Conservation (phyloP, 371 early-diverging fungal species). For the Capillidium rhysosporum region DNA sequence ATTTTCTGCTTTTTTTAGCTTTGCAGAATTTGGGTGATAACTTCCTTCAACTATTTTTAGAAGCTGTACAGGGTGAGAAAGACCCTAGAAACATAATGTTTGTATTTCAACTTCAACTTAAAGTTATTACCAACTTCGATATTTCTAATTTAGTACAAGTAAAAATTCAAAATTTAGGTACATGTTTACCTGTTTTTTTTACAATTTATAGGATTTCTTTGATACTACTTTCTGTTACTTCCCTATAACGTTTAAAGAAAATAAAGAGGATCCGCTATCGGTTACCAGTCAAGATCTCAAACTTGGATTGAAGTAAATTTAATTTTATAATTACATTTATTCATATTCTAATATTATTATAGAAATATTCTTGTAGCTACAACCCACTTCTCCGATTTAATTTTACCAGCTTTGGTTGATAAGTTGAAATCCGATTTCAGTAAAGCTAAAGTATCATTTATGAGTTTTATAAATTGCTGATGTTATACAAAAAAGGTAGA, state of each 20-base stretch:
- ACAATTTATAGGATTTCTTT: slow-evolving; percentile 49
- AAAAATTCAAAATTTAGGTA: too few relatives aligned
- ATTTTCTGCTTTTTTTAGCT: too few relatives aligned
- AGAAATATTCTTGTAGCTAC: slow-evolving; percentile 47
- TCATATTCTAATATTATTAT: neutral
- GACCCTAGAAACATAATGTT: slow-evolving; percentile 86
- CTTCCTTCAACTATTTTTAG: slow-evolving; percentile 69
- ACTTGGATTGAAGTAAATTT: slow-evolving; percentile 27
- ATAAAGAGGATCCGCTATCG: slow-evolving; percentile 81
- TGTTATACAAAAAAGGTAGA: neutral
- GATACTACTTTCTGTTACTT: slow-evolving; percentile 95
- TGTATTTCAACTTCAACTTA: slow-evolving; percentile 52
- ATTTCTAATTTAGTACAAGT: slow-evolving; percentile 55
- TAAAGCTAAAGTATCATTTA: slow-evolving; percentile 52
- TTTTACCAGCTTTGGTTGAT: slow-evolving; percentile 69
- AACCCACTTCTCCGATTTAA: slow-evolving; percentile 51
- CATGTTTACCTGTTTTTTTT: too few relatives aligned
- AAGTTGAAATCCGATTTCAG: slow-evolving; percentile 70
- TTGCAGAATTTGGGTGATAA: slow-evolving; percentile 12
- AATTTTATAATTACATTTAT: neutral
- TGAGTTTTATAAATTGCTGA: neutral
- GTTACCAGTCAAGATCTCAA: slow-evolving; percentile 85
- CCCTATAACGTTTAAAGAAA: slow-evolving; percentile 92
- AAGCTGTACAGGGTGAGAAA: slow-evolving; percentile 90
- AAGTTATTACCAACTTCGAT: slow-evolving; percentile 46